Evolutionary conservation across 2,329 filamentous ascomycete species (phyloP), one percentile per base, ranked within the genome.

Genomic region (Coniochaeta sp.): DNA sequence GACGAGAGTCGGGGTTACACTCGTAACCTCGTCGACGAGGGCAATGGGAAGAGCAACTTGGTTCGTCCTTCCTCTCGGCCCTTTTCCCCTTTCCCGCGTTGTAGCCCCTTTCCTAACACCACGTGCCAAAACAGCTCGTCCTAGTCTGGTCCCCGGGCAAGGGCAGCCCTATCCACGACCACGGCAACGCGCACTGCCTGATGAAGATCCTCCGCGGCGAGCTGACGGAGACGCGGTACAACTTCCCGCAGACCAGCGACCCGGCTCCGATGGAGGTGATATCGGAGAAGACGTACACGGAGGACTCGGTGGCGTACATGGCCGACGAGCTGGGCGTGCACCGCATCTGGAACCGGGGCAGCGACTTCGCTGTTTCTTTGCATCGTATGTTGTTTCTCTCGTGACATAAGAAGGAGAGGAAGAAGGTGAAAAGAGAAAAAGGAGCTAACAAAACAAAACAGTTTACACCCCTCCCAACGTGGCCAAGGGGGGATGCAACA

Each of bases 391-490:
- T n/a, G n/a, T n/a, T n/a, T n/a, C n/a, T n/a, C n/a, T n/a, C n/a
- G n/a, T n/a, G n/a, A 42, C 13, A 42, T 7, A 30, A 12, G 27
- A 30, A 30, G 27, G 27, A 30, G 20, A 26, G n/a, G 18, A 40
- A 22, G 12, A 12, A 5, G 2, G 16, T 12, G 33, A 38, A n/a
- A 20, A 38, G 3, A 49, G 22, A 47, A 26, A 50, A n/a, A 3
- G 30, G 38, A 38, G 51, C 54, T 57, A 48, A 54, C 52, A 22
- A 27, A 4, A 6, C 4, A 7, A 26, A n/a, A 20, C 64, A 83
- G 75, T 95, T 54, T 94, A 94, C 65, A 92, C 89, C 13, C 91
- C 91, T 31, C 91, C 91, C 3, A 95, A 96, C 62, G 91, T 92
- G 32, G 89, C 89, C 32, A 86, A 81, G 53, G 81, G 82, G 54